Base-by-base conservation (phyloP, 441 rosid genomes). In the Pelargonium myrrhifolium region DNA sequence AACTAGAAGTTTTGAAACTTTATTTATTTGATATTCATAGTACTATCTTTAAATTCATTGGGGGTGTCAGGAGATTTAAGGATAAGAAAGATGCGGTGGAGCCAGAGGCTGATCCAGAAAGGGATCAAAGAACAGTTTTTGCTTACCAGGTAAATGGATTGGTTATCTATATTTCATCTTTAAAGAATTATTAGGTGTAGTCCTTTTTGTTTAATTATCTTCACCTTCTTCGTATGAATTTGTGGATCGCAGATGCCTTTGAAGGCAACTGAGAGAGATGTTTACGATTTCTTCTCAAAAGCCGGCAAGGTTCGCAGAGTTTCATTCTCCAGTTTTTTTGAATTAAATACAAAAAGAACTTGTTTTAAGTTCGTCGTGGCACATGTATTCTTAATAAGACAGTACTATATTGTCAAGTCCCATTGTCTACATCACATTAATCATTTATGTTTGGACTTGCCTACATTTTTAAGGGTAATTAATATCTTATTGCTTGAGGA, bases 61-160 rank as follows among this genome's bases (percentile, higher is more conserved):
- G 40, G 26, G 43, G n/a, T 74, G 71, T 69, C 79, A 92, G 95
- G 85, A 86, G 86, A 77, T 83, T 69, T 68, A 92, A 75, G 78
- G 96, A 92, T 17, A 89, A 92, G 87, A 89, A 87, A 77, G 95
- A 92, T 67, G 72, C 63, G 4, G 76, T 69, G 65, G 96, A 89
- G 79, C 89, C 95, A 68, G 98, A 89, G 80, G 89, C 87, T 55
- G 98, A 92, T 81, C 98, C 98, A 3, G 98, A 92, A 80, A 89
- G 98, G 80, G 98, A 92, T 76, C 98, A 89, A 72, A 83, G 95
- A 79, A 89, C 98, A 4, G 98, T 92, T 78, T 92, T 92, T 81
- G 98, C 95, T 18, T 92, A 92, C 74, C 98, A 89, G 96, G 98
- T 89, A 56, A 6, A 58, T 75, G 53, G 7, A 65, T 21, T 60